phyloP scores from a whole-genome alignment of 129 eudicot species.

The Helianthus annuus region HanXRQr2.0-SUNRISE NC_035439.2:137351529-137352028 shows the following conservation, averaged over 20 bases:
- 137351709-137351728: constrained; percentile 43
- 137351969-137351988: constrained; percentile 39
- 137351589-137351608: constrained; percentile 19
- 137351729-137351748: constrained; percentile 36
- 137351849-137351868: background rate
- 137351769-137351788: too few relatives aligned
- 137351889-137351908: constrained; percentile 35
- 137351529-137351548: constrained; percentile 46
- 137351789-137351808: too few relatives aligned
- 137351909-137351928: constrained; percentile 24
- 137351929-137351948: constrained; percentile 20
- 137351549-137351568: constrained; percentile 33
- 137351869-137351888: constrained; percentile 28
- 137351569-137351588: constrained; percentile 31
- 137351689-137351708: constrained; percentile 35
- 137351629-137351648: constrained; percentile 21
- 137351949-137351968: constrained; percentile 39
- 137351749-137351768: background rate
- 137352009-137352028: constrained; percentile 24
- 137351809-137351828: constrained; percentile 26
- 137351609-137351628: constrained; percentile 23
- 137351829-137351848: constrained; percentile 27
- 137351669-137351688: constrained; percentile 16
- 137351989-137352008: constrained; percentile 29
- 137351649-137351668: constrained; percentile 19